These are phyloP conservation scores for Hirsutella rhossiliensis DNA, from an alignment of 2,329 filamentous ascomycete species.

Conservation along the genomic window DNA sequence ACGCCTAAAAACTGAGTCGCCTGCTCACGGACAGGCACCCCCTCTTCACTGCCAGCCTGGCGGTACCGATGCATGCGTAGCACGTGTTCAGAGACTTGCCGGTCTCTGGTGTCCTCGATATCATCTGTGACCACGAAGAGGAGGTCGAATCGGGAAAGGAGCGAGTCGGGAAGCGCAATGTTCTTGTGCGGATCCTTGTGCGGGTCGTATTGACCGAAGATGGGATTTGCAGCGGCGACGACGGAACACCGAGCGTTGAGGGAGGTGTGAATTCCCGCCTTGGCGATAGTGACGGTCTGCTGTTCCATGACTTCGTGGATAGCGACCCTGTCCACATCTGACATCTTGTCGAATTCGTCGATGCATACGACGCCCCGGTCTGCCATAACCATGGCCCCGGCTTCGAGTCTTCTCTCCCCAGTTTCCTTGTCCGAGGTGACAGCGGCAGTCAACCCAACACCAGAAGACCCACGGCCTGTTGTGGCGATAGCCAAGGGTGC, in stretches of 20 bases:
- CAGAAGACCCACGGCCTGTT: conserved; percentile 90
- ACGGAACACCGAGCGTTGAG: conserved; percentile 95
- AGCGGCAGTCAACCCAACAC: conserved; percentile 92
- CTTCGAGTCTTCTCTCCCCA: conserved; percentile 85
- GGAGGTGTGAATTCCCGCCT: conserved; percentile 95
- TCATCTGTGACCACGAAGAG: conserved; percentile 97
- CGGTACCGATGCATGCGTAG: conserved; percentile 95
- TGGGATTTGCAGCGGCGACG: conserved; percentile 89
- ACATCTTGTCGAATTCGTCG: conserved; percentile 99
- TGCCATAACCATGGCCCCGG: conserved; percentile 96
- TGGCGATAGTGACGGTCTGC: conserved; percentile 97
- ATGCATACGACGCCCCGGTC: conserved; percentile 97
- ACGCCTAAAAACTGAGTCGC: conserved; percentile 75
- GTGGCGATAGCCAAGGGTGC: conserved; percentile 94
- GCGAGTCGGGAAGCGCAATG: conserved; percentile 90
- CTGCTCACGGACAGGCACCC: conserved; percentile 85
- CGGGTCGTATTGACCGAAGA: conserved; percentile 95
- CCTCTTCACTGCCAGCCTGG: conserved; percentile 84
- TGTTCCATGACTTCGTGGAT: conserved; percentile 99
- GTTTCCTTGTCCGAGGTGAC: conserved; percentile 97
- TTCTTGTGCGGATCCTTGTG: conserved; percentile 99
- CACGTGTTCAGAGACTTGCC: conserved; percentile 90
- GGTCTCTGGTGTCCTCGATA: conserved; percentile 86
- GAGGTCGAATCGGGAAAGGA: conserved; percentile 96
- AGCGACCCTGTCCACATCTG: conserved; percentile 90